These are phyloP conservation scores for Pseudomonodictys pantanalensis DNA, from an alignment of 495 filamentous ascomycete species.

Conservation along the genomic window DNA sequence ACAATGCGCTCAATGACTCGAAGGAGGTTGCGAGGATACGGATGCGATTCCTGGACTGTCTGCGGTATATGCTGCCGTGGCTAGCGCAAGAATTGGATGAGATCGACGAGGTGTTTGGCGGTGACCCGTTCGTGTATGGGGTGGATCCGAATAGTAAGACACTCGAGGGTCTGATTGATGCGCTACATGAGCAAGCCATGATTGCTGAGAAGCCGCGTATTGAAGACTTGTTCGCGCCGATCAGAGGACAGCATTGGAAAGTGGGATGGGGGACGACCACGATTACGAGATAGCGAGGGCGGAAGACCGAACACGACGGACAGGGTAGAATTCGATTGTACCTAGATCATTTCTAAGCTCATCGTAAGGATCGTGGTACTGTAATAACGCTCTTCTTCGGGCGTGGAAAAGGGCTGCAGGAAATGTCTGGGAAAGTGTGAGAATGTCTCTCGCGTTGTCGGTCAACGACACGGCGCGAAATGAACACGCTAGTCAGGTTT, in stretches of 20 bases:
- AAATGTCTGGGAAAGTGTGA: too few relatives aligned
- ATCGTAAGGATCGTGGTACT: too few relatives aligned
- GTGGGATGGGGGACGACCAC: slow-evolving; percentile 1
- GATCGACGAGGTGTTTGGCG: slow-evolving; percentile 41
- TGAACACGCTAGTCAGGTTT: too few relatives aligned
- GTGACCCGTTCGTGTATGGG: slow-evolving; percentile 41
- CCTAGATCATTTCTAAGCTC: too few relatives aligned
- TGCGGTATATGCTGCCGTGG: slow-evolving; percentile 45
- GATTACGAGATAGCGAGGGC: neutral
- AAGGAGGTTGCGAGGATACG: slow-evolving; percentile 37
- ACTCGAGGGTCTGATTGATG: slow-evolving; percentile 38
- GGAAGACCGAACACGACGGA: too few relatives aligned
- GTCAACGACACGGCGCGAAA: too few relatives aligned
- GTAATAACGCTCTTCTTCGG: too few relatives aligned
- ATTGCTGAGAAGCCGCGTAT: slow-evolving; percentile 30
- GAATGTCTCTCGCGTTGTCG: too few relatives aligned
- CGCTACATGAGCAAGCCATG: slow-evolving; percentile 40
- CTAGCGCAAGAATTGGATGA: slow-evolving; percentile 40
- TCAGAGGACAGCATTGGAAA: slow-evolving; percentile 13
- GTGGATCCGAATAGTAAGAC: slow-evolving; percentile 40
- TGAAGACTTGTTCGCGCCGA: slow-evolving; percentile 40
- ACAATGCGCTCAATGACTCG: slow-evolving; percentile 40
- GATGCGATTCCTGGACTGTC: slow-evolving; percentile 32
- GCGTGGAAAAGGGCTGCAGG: too few relatives aligned
- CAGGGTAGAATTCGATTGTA: too few relatives aligned